These are phyloP conservation scores for Mortierella sp. DNA, from an alignment of 371 early-diverging fungal genomes.

Conservation along the genomic window DNA sequence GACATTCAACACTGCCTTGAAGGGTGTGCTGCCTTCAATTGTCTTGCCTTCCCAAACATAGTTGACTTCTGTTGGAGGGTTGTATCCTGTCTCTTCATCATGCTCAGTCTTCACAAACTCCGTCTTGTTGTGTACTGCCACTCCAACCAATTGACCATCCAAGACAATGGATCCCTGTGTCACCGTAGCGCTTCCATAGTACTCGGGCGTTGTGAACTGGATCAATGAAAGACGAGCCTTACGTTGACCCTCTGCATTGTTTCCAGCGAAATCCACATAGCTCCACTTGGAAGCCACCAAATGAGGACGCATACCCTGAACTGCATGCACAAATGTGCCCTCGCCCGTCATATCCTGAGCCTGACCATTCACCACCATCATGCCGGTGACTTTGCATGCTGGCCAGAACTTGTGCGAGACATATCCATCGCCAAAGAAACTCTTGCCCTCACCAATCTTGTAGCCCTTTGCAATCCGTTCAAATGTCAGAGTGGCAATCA, in stretches of 20 bases:
- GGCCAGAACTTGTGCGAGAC: conserved; percentile 88
- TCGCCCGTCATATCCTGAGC: conserved; percentile 73
- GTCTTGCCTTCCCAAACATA: conserved; percentile 84
- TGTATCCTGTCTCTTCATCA: conserved; percentile 82
- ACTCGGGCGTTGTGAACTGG: conserved; percentile 85
- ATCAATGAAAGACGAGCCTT: conserved; percentile 76
- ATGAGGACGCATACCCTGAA: conserved; percentile 88
- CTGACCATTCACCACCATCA: conserved; percentile 75
- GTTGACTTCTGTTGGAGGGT: conserved; percentile 77
- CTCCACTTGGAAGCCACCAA: conserved; percentile 89
- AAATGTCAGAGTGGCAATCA: conserved; percentile 74
- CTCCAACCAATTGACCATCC: conserved; percentile 72
- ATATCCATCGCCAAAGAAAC: conserved; percentile 76
- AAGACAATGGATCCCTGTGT: conserved; percentile 82
- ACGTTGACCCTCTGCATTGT: conserved; percentile 48
- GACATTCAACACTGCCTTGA: conserved; percentile 71
- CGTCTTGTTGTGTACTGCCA: conserved; percentile 78
- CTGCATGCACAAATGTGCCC: conserved; percentile 86
- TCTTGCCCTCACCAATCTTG: conserved; percentile 85
- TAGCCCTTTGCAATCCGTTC: conserved; percentile 75
- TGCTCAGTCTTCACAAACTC: conserved; percentile 58
- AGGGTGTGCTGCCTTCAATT: conserved; percentile 67
- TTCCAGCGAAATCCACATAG: conserved; percentile 74
- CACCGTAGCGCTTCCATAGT: conserved; percentile 74
- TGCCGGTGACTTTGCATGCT: conserved; percentile 76